Evolutionary conservation across 768 basidiomycete genomes (phyloP), one percentile per base, ranked within the genome.

Genomic region (Naematelia encephala): DNA sequence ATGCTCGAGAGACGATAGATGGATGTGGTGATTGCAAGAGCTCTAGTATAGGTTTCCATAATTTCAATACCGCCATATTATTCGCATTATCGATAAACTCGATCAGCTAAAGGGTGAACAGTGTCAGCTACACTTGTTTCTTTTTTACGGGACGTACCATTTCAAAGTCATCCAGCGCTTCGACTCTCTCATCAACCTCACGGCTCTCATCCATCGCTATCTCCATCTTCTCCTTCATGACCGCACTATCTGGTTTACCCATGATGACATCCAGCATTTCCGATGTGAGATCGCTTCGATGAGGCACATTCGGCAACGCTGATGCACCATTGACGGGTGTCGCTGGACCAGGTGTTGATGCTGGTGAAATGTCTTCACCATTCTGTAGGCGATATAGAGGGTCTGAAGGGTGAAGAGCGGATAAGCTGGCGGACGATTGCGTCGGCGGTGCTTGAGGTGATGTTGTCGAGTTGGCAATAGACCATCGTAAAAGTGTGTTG

Each of bases 71-170:
- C 10, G 74, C 63, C 60, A 78, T 69, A 58, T 78, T 76, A 56
- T 74, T 73, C 61, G 77, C 77, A 53, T 78, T 78, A 58, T 78
- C 77, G 57, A 78, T 73, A 30, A 65, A 59, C 56, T 78, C 77
- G 48, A 78, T 68, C n/a, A 78, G 61, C 77, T 77, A n/a, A n/a
- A n/a, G n/a, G n/a, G n/a, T n/a, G n/a, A n/a, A n/a, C n/a, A n/a
- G n/a, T n/a, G n/a, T n/a, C n/a, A n/a, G n/a, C n/a, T n/a, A n/a
- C n/a, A n/a, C n/a, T n/a, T n/a, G n/a, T n/a, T n/a, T n/a, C n/a
- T n/a, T n/a, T n/a, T n/a, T n/a, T n/a, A n/a, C n/a, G n/a, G n/a
- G 27, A 67, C 75, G 60, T 22, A 76, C 74, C 73, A 78, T 75
- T 53, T 78, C 77, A 42, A 78, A 75, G 59, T 78, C 75, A 58